phyloP scores from a whole-genome alignment of 2,329 filamentous ascomycete species.

The Bipolaris oryzae region DNA sequence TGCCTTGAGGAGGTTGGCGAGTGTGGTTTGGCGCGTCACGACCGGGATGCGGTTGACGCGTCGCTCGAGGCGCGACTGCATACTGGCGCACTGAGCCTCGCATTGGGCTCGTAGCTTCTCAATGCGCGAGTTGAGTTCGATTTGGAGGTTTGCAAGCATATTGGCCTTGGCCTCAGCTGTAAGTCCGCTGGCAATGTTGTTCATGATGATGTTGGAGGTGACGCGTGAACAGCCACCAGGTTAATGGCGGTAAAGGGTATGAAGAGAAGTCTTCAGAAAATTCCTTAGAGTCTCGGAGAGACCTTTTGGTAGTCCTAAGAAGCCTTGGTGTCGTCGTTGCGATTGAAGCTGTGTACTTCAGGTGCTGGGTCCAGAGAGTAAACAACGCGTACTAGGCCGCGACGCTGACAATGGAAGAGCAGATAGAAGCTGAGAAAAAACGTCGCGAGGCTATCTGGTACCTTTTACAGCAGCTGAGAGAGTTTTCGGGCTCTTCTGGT shows the following conservation, averaged over 20 bases:
- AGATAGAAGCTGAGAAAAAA: not conserved
- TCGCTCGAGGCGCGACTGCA: conserved; percentile 86
- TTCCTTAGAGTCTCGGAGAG: not conserved
- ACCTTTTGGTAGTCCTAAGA: conserved; percentile 1
- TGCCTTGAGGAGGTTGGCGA: conserved; percentile 73
- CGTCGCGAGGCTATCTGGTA: not conserved
- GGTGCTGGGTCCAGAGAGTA: conserved; percentile 16
- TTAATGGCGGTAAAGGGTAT: not conserved
- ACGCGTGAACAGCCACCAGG: conserved; percentile 21
- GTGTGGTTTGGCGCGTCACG: conserved; percentile 76
- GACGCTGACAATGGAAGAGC: not conserved
- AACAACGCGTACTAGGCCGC: conserved; percentile 30
- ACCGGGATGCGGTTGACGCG: conserved; percentile 90
- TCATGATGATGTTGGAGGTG: conserved; percentile 30
- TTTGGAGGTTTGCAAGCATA: conserved; percentile 41
- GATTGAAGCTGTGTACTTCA: not conserved
- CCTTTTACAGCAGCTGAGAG: conserved; percentile 4
- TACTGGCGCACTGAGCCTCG: conserved; percentile 81
- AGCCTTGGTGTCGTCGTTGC: conserved; percentile 1
- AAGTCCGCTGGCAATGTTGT: conserved; percentile 18
- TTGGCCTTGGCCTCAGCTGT: conserved; percentile 45
- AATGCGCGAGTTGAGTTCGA: conserved; percentile 77
- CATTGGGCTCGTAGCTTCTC: conserved; percentile 89
- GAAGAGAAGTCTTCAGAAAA: not conserved
- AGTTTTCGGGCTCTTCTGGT: conserved; percentile 8